Base-by-base conservation (phyloP, 257 asterid genomes). In the Echium plantagineum region DNA sequence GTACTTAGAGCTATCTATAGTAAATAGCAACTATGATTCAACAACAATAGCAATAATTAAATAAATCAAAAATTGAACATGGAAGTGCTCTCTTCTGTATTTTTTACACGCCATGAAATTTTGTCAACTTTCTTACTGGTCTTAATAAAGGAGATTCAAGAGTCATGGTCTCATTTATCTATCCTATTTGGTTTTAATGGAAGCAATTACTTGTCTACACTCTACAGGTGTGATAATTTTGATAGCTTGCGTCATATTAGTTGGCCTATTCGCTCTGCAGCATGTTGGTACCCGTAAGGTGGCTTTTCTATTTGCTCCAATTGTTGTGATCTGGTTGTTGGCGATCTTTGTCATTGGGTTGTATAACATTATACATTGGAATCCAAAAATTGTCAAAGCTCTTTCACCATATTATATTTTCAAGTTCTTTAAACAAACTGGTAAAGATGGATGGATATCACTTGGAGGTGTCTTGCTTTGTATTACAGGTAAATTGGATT, bases 241-340 rank as follows among this genome's bases (percentile, higher is more conserved):
- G 72, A 72, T 91, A 68, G 75, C 90, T 66, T 83, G 95, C 67
- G 66, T 74, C 68, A 84, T 91, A 65, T 75, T 91, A 86, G 83
- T 91, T 62, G 95, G 98, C 51, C 83, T 90, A 57, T 90, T 90
- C 72, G 96, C 98, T 65, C 78, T 90, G 78, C 98, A 90, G 83
- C 98, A 90, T 69, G 71, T 68, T 72, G 98, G 98, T 38, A 90
- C 98, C 66, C 91, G 79, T 65, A 90, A 75, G 79, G 96, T 91
- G 28, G 95, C 95, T 20, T 69, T 87, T 81, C 66, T 91, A 72
- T 91, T 91, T 78, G 98, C 98, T 24, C 98, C 98, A 5, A 73
- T 85, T 10, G 94, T 91, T 68, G 74, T 86, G 71, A 73, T 91
- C 59, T 91, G 98, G 98, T 75, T 91, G 76, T 26, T 91, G 63